Conservation (phyloP, 2,329 filamentous ascomycete species). For the Microsporum canis region DNA sequence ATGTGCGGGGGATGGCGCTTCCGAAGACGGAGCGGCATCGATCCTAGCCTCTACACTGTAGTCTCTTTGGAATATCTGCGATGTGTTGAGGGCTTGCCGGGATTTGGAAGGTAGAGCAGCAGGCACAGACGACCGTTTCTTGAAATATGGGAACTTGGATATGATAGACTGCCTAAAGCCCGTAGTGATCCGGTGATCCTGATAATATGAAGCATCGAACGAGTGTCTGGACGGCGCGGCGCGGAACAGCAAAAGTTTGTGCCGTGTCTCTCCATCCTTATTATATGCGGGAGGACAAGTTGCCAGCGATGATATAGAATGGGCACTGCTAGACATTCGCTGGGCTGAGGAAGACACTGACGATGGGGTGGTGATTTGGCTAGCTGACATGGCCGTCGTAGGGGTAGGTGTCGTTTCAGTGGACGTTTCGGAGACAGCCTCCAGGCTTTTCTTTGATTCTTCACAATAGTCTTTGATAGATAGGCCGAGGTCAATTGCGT, state of each 20-base stretch:
- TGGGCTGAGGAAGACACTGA: conserved; percentile 24
- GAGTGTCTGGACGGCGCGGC: conserved; percentile 8
- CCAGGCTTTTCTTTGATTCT: not conserved
- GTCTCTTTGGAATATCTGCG: not conserved
- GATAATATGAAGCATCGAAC: conserved; percentile 19
- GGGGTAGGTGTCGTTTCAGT: not conserved
- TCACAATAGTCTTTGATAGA: not conserved
- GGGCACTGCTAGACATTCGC: conserved; percentile 23
- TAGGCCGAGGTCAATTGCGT: not conserved
- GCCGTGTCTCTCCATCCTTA: conserved; percentile 22
- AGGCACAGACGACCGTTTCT: conserved; percentile 6
- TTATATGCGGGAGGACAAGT: conserved; percentile 32
- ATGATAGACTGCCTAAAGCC: conserved; percentile 12
- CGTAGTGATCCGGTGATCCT: conserved; percentile 8
- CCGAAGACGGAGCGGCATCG: not conserved
- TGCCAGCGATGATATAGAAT: conserved; percentile 29
- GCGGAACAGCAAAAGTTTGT: conserved; percentile 16
- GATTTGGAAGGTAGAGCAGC: not conserved
- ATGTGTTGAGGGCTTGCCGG: not conserved
- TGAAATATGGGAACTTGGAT: conserved; percentile 9
- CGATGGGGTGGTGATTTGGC: conserved; percentile 23
- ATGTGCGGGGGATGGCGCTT: not conserved
- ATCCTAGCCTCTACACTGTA: not conserved
- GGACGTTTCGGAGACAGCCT: not conserved
- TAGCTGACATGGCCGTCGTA: conserved; percentile 17